Base-by-base conservation (phyloP, 352 stramenopile species). In the Blastocystis sp. region DNA sequence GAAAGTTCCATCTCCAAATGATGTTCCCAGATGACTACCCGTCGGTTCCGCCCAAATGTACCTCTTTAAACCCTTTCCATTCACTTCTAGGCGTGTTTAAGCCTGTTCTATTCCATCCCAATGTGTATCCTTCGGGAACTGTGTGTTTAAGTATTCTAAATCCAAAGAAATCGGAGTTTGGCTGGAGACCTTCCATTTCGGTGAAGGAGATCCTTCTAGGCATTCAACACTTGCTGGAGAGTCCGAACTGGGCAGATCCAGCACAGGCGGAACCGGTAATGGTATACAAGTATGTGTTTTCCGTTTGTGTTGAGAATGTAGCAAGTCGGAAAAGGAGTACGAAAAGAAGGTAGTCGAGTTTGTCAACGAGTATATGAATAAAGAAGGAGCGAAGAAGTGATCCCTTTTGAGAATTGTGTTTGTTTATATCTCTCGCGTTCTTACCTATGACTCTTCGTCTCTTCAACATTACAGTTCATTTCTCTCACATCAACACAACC, bases 71-170 rank as follows among this genome's bases (percentile, higher is more conserved):
- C 59, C 1, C 3, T 24, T 49, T 49, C n/a, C n/a, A 21, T 49
- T 75, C 4, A 76, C 27, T 9, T 29, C n/a, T 21, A 85, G 75
- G 75, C 51, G 57, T 76, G 21, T 85, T 85, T 53, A 72, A 75
- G 38, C 75, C 75, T 75, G 57, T 75, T 44, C 54, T 85, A 16
- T 85, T 85, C 29, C 75, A 85, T 75, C 75, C 75, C 14, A 85
- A 85, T 54, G 75, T 85, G 4, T 85, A 85, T 75, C 75, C 75
- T 21, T 85, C 75, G 40, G 75, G 75, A n/a, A 85, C 75, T 4
- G 75, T 85, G 14, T 85, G 75, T 59, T 63, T 85, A 27, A 85
- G 75, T 53, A 51, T 85, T 44, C 29, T 85, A 53, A 85, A 85
- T 59, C 75, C 75, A 24, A 75, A 76, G 18, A 85, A 85, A 53